Evolutionary conservation across 106 monocot species (phyloP).

Genomic region (Dendrobium catenatum): DNA sequence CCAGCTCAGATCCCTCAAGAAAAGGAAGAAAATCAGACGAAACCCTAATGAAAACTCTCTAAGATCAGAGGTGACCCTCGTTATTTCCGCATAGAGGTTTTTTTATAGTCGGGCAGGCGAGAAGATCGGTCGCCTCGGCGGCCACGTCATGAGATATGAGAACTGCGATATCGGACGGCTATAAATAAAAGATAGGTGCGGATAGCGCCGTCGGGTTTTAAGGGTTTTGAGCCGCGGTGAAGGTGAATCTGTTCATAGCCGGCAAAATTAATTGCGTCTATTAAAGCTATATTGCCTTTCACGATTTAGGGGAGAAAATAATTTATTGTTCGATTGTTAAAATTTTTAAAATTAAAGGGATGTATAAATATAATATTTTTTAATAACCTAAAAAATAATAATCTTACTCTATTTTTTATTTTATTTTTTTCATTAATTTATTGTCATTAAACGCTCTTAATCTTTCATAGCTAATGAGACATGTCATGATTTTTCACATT

Average conservation of each 20-base stretch:
- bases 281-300: background rate
- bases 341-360: no score
- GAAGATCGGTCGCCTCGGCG: background rate
- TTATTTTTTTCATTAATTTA: no score
- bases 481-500: no score
- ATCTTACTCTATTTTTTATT: no score
- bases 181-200: background rate
- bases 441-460: no score
- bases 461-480: no score
- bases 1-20: background rate
- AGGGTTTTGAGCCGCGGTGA: background rate
- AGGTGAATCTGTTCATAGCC: background rate
- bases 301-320: no score
- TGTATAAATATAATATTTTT: no score
- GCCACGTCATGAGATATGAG: background rate
- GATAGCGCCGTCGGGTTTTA: background rate
- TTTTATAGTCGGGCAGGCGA: background rate
- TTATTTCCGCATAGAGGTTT: background rate
- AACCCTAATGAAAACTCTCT: background rate
- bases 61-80: background rate
- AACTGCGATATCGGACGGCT: background rate
- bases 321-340: no score
- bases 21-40: background rate
- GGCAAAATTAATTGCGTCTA: background rate
- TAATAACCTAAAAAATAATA: no score